A percentile compares a stretch with the other conserved stretches of the same genome.
Conservation (phyloP, 2,329 filamentous ascomycete species). For the Fusarium sororula region DNA sequence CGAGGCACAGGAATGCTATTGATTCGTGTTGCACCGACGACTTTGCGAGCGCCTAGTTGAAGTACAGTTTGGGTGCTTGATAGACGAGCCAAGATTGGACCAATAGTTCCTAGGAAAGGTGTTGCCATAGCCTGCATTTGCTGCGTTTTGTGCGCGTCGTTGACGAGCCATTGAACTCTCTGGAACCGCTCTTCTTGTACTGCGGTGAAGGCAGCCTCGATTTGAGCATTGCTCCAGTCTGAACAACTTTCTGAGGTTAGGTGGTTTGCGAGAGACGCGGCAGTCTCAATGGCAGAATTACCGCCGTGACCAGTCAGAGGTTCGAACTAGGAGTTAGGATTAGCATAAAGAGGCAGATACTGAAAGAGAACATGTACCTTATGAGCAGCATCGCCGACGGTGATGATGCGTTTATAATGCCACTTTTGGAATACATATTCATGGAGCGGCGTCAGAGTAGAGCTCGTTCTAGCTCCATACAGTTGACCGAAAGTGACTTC, state of each 20-base stretch:
- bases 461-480: not conserved
- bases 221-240: not conserved
- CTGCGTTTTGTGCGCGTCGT: not conserved
- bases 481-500: not conserved
- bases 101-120: not conserved
- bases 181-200: not conserved
- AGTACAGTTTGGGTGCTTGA: fast-evolving
- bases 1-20: not conserved
- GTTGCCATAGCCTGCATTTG: not conserved
- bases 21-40: not conserved
- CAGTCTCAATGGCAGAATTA: not conserved
- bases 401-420: constrained; percentile 1
- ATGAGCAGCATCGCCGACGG: constrained; percentile 7
- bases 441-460: not conserved
- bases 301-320: not conserved
- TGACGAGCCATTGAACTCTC: not conserved
- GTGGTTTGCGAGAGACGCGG: not conserved
- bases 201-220: not conserved
- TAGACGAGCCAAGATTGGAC: not conserved
- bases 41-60: fast-evolving
- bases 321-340: not conserved
- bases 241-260: not conserved
- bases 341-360: too few relatives aligned
- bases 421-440: constrained; percentile 5
- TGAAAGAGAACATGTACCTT: not conserved